Base-by-base conservation (phyloP, 192 early-diverging fungal genomes). In the Podila epigama region DNA sequence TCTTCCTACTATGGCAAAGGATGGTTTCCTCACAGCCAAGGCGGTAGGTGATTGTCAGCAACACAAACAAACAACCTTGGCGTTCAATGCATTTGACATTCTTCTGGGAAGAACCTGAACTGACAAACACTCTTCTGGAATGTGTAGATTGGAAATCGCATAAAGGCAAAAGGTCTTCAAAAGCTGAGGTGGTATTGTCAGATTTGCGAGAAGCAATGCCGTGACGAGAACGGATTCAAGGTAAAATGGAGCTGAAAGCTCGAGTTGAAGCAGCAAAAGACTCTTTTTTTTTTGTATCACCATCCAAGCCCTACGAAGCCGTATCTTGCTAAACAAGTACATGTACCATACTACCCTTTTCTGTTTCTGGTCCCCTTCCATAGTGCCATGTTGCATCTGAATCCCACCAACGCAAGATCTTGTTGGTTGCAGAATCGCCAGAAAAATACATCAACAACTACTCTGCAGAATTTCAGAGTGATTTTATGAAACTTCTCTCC, bases 211-310 rank as follows among this genome's bases (percentile, higher is more conserved):
- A 93, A 91, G 81, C 85, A 86, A 75, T 96, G 93, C 66, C 85
- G 94, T 61, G 96, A 98, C 82, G 94, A 94, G 71, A 98, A 98
- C 84, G 96, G 96, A 2, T 98, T 96, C 86, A 96, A 96, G 81
- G 83, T 68, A 67, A 42, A 51, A 33, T 22, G 58, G 9, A 44
- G 62, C 13, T 4, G 3, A 48, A 27, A 22, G 9, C 3, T 44
- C 8, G 44, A 7, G 1, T 22, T 22, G 42, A 5, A 44, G 42
- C 1, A 5, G 25, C 20, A 20, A 3, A 48, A 0, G 5, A 5
- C 25, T 22, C 44, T 3, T n/a, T n/a, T n/a, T n/a, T n/a, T n/a
- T n/a, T n/a, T n/a, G n/a, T n/a, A n/a, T n/a, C n/a, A n/a, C n/a
- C n/a, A n/a, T n/a, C n/a, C n/a, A n/a, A n/a, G n/a, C n/a, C n/a